These are phyloP conservation scores for Jasminum sambac DNA, from an alignment of 257 asterid species.

Conservation along the genomic window DNA sequence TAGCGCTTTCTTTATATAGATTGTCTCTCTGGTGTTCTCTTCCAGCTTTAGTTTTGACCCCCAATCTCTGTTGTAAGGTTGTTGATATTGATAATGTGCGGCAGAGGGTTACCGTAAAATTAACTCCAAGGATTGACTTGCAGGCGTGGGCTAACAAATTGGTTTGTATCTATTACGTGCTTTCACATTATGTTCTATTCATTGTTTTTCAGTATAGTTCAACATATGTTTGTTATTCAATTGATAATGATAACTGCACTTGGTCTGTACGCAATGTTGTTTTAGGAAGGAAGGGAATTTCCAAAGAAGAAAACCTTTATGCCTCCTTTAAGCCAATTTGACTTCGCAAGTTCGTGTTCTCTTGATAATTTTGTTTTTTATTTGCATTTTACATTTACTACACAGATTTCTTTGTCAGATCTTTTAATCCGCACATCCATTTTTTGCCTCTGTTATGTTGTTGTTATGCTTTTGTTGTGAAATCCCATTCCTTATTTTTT, in stretches of 20 bases:
- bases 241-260: too few relatives aligned
- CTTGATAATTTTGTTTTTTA: too few relatives aligned
- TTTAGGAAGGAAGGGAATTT: conserved; percentile 94
- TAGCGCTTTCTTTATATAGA: conserved; percentile 2
- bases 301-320: conserved; percentile 83
- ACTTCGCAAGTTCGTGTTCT: too few relatives aligned
- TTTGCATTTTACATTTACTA: too few relatives aligned
- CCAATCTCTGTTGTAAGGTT: conserved; percentile 51
- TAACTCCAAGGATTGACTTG: conserved; percentile 90
- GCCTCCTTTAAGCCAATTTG: too few relatives aligned
- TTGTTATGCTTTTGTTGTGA: too few relatives aligned
- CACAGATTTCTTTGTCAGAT: too few relatives aligned
- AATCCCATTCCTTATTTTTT: too few relatives aligned
- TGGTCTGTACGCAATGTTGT: conserved; percentile 19
- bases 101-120: conserved; percentile 81
- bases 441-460: too few relatives aligned
- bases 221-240: not conserved
- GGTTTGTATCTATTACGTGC: conserved; percentile 45
- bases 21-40: not conserved
- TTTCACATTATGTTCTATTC: conserved; percentile 8
- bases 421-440: too few relatives aligned
- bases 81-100: conserved; percentile 92
- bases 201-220: not conserved
- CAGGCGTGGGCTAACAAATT: conserved; percentile 82
- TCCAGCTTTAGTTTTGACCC: conserved; percentile 13